phyloP scores from a whole-genome alignment of 2,329 filamentous ascomycete species.

The Aspergillus sp. region DNA sequence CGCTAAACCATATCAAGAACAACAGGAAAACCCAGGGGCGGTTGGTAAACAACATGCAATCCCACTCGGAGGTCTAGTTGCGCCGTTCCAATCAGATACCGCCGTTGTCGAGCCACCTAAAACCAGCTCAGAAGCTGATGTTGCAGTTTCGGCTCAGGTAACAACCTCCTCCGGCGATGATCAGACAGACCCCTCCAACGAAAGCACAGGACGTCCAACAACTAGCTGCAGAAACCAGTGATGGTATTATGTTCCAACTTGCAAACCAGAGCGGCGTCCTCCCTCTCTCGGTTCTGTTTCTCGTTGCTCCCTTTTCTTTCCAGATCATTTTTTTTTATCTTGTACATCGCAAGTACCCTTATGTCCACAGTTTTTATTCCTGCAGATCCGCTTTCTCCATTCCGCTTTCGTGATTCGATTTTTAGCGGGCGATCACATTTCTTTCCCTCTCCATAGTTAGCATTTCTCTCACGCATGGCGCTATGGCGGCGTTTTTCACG shows the following conservation, averaged over 20 bases:
- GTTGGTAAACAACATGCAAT: neutral
- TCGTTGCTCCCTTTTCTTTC: neutral
- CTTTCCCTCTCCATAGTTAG: neutral
- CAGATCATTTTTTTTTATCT: neutral
- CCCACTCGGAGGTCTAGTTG: neutral
- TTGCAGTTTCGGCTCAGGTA: neutral
- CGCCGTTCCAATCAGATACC: neutral
- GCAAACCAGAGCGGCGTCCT: neutral
- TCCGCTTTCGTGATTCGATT: neutral
- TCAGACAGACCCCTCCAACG: neutral
- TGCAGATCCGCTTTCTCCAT: neutral
- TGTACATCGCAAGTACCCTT: neutral
- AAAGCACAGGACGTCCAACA: neutral
- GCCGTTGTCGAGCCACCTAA: neutral
- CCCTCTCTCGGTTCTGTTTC: neutral
- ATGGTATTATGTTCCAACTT: neutral
- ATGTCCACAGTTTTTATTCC: neutral
- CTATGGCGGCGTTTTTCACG: conserved; percentile 1
- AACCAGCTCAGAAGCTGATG: neutral
- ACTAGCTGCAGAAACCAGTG: conserved; percentile 2
- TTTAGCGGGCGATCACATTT: neutral
- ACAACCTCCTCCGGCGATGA: neutral
- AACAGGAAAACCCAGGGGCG: neutral
- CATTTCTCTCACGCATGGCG: neutral
- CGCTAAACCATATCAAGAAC: neutral